A percentile compares a stretch with the other conserved stretches of the same genome.
Evolutionary conservation across 2,329 filamentous ascomycete species (phyloP).

Genomic region (Colletotrichum gigasporum): DNA sequence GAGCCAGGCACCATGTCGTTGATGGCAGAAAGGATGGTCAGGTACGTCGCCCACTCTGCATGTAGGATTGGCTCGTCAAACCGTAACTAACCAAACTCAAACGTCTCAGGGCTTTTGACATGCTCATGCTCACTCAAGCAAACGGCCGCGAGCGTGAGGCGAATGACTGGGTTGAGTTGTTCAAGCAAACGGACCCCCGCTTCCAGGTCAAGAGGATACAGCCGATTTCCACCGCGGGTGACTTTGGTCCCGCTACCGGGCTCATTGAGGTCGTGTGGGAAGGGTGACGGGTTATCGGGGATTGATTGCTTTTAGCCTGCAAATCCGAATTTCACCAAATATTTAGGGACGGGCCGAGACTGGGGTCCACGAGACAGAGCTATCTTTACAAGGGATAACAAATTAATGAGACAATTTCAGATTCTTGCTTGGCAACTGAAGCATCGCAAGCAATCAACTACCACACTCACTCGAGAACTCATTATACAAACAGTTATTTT

Average conservation of each 20-base stretch:
- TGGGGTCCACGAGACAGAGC: too few relatives aligned
- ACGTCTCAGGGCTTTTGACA: neutral
- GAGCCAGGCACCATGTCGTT: neutral
- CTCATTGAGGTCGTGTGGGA: neutral
- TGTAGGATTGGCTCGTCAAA: neutral
- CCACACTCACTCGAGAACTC: too few relatives aligned
- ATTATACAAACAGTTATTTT: too few relatives aligned
- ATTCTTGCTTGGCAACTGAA: too few relatives aligned
- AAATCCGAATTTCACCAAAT: too few relatives aligned
- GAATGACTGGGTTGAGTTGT: neutral
- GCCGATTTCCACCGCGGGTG: neutral
- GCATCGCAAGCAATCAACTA: too few relatives aligned
- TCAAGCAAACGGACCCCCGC: neutral
- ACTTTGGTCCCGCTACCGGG: neutral
- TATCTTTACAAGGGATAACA: too few relatives aligned
- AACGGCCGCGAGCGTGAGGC: neutral
- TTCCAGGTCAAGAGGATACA: neutral
- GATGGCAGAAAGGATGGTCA: neutral
- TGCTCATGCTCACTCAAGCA: neutral
- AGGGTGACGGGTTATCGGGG: slow-evolving; percentile 22
- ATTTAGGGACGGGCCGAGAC: too few relatives aligned
- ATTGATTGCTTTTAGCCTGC: too few relatives aligned
- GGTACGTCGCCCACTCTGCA: neutral
- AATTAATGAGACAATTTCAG: too few relatives aligned
- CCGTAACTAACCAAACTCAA: neutral